Base-by-base conservation (phyloP, 345 rosid species). In the Melaleuca alternifolia region DNA sequence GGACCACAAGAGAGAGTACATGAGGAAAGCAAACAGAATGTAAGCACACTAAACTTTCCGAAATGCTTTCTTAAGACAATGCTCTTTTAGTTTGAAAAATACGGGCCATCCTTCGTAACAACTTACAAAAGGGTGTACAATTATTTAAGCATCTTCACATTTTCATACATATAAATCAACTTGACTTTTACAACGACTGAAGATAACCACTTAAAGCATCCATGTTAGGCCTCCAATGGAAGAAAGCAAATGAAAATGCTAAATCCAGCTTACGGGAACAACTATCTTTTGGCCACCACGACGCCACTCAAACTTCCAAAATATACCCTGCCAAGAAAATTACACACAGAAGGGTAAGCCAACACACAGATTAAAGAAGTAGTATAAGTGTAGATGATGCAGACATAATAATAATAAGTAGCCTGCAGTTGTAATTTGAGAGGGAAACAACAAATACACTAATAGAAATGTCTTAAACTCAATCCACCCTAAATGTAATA, bases 201-300 rank as follows among this genome's bases (percentile, higher is more conserved):
- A 71, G 46, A 83, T 18, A 51, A 83, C 54, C 62, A 33, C 85
- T 53, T 50, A n/a, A 33, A 53, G 15, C 48, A 23, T 18, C 65
- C 44, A 85, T 50, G 15, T 28, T 18, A 82, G 50, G 75, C 57
- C 77, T 62, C 52, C 8, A 30, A 76, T 51, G 82, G 33, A 28
- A 30, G 44, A 30, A 86, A 87, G n/a, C 23, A 89, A 82, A 26
- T 71, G 56, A 87, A 86, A 84, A 54, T 61, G 86, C 83, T 52
- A 85, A 86, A 50, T 51, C 88, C 52, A 84, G 82, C 99, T 92
- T 91, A 98, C 99, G 11, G 98, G 99, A 89, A 98, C 88, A 85
- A 95, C 91, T 87, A 98, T 91, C 92, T 95, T 98, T 88, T 98
- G 99, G 76, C 95, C 93, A 51, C 97, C 97, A 54, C 96, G 96